Percentiles rank a stretch among this genome's conserved stretches.
phyloP scores from a whole-genome alignment of 768 basidiomycete species.

The Lactifluus subvellereus region DNA sequence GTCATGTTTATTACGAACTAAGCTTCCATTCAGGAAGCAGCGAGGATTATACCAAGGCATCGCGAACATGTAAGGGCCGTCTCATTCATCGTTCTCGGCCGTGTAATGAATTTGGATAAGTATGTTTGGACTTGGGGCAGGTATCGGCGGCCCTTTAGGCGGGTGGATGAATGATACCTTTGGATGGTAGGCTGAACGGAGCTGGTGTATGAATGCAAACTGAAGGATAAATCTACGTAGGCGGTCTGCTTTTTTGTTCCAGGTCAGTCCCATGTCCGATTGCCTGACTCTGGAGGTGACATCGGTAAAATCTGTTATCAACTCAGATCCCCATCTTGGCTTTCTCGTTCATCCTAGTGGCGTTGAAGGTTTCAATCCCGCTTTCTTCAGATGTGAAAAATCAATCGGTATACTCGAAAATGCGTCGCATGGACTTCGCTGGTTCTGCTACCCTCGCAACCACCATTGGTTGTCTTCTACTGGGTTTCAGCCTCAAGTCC shows the following conservation, averaged over 20 bases:
- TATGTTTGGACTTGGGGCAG: constrained; percentile 78
- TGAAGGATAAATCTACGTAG: constrained; percentile 36
- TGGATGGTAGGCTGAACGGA: constrained; percentile 58
- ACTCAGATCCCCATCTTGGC: constrained; percentile 69
- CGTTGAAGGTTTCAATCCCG: constrained; percentile 70
- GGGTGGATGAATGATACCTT: constrained; percentile 82
- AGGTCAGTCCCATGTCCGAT: constrained; percentile 43
- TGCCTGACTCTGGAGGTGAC: constrained; percentile 11
- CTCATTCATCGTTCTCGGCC: background rate
- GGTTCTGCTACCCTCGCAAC: constrained; percentile 78
- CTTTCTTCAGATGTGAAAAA: constrained; percentile 62
- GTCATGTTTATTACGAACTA: constrained; percentile 6
- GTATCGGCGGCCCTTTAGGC: constrained; percentile 72
- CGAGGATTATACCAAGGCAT: constrained; percentile 90
- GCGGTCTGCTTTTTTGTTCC: constrained; percentile 81
- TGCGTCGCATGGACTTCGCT: constrained; percentile 77
- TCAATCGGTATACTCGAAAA: constrained; percentile 54
- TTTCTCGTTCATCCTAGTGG: constrained; percentile 65
- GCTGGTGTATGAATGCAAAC: background rate
- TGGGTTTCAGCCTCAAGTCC: constrained; percentile 72
- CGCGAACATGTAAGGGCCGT: constrained; percentile 65
- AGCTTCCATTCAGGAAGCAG: constrained; percentile 50
- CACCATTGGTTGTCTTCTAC: constrained; percentile 61
- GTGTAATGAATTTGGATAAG: constrained; percentile 39
- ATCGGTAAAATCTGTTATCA: background rate